phyloP scores from a whole-genome alignment of 2,329 filamentous ascomycete species.

The Penicillium sp. region DNA sequence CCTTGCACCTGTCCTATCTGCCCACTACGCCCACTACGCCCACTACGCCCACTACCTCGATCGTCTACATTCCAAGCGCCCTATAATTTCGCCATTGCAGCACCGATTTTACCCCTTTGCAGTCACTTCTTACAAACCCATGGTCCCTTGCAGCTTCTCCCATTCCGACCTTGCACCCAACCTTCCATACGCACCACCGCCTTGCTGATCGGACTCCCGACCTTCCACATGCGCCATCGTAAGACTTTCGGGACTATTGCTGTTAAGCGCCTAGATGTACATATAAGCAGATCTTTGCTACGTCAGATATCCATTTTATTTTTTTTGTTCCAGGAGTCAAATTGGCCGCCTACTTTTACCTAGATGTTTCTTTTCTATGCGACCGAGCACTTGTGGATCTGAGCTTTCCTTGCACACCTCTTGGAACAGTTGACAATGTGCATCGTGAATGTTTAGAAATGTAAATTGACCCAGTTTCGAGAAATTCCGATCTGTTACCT shows the following conservation, averaged over 20 bases:
- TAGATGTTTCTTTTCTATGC: not conserved
- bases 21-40: not conserved
- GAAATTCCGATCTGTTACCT: too few species aligned
- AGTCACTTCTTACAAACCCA: not conserved
- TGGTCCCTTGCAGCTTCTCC: not conserved
- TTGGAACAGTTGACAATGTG: too few species aligned
- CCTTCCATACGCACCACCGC: conserved; percentile 1
- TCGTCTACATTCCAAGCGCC: not conserved
- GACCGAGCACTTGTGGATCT: too few species aligned
- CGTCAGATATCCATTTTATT: not conserved
- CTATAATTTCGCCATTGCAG: not conserved
- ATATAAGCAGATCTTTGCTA: not conserved
- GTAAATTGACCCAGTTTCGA: too few species aligned
- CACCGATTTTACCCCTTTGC: not conserved
- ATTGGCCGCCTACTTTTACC: not conserved
- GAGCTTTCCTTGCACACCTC: too few species aligned
- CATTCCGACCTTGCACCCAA: not conserved
- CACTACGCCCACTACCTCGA: not conserved
- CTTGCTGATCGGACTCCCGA: not conserved
- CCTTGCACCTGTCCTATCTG: not conserved
- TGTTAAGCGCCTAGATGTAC: not conserved
- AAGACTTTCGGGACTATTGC: not conserved
- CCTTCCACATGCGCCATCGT: conserved; percentile 1
- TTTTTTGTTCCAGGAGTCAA: not conserved
- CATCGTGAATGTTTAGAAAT: too few species aligned